Evolutionary conservation across 768 basidiomycete species (phyloP), one percentile per base, ranked within the genome.

Genomic region (Pleurotus eryngii): DNA sequence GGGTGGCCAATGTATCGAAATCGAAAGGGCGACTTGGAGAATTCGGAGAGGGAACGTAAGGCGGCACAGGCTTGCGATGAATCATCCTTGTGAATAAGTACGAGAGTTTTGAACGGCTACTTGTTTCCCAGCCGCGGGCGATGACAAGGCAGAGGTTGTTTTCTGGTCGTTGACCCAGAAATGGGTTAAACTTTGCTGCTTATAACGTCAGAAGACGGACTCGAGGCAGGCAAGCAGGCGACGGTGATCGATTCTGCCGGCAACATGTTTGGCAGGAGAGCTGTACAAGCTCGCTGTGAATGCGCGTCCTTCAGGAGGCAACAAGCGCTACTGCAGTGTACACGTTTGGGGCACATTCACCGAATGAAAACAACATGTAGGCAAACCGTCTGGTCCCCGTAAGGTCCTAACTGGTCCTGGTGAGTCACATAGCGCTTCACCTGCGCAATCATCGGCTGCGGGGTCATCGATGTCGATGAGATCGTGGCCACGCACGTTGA

Each of bases 61-160:
- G 70, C 3, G 88, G 88, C 40, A 81, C 86, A 30, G 88, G 88
- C 67, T 90, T 90, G 54, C 87, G 77, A 68, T 86, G 84, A 68
- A 82, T 86, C 80, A 81, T 82, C 27, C 18, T 8, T 26, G 39
- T 18, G 20, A 42, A 5, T 18, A 22, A 11, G 38, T 24, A 39
- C 12, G 22, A 30, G 39, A 63, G 70, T 69, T 35, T 35, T 35
- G 30, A 11, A 35, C 30, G 8, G 30, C 11, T 35, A 8, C 30
- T 35, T 35, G 30, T 35, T 35, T 35, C 30, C 11, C 30, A 35
- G 30, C 30, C 30, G 30, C 30, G 30, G 30, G 30, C 30, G 30
- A 35, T 35, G 30, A 35, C 30, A 35, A 35, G 30, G 30, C 30
- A 51, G 55, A 57, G 57, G 55, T 48, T 35, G 42, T 49, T 47